Evolutionary conservation across 1,139 yeast species (phyloP), one percentile per base, ranked within the genome.

Genomic region (Candida mesenterica): DNA sequence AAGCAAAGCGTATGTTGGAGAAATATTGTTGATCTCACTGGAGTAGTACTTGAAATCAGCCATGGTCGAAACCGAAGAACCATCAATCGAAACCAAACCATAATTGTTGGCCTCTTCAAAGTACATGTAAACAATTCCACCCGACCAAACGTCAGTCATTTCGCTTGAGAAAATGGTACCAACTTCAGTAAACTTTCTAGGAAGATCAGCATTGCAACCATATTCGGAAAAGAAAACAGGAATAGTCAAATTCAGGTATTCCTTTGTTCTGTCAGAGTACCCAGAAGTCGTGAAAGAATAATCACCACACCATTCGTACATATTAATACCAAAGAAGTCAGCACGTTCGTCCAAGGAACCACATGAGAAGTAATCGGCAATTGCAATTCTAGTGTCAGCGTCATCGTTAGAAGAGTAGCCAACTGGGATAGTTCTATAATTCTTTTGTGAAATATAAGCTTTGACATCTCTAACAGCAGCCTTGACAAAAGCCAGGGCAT

Each of bases 391-490:
- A 47, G 83, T 75, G 19, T 72, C 74, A 39, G 66, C 66, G 51
- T 83, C 95, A 60, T 89, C 96, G 33, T 95, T 95, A 30, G 96
- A 92, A 9, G 96, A 84, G 61, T 89, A 90, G 34, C 97, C 97
- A 28, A 90, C 94, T 3, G 96, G 96, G 40, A 89, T 83, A 8
- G 70, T 57, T 60, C 97, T 78, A 55, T 83, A 76, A 48, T 84
- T 79, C 45, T 56, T 50, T 38, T 74, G 68, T 12, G 72, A 63
- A 44, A 90, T 87, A 59, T 90, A 89, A 49, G 79, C 77, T 63
- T 87, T 89, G 72, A 85, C 82, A 59, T 90, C 97, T 61, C 97
- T 82, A 50, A 87, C 82, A 24, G 94, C 87, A 30, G 97, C 97
- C 61, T 94, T 82, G 43, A 90, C 77, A 55, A 84, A 90, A 3